These are phyloP conservation scores for Pezicula radicicola DNA, from an alignment of 2,329 filamentous ascomycete genomes.

Conservation along the genomic window DNA sequence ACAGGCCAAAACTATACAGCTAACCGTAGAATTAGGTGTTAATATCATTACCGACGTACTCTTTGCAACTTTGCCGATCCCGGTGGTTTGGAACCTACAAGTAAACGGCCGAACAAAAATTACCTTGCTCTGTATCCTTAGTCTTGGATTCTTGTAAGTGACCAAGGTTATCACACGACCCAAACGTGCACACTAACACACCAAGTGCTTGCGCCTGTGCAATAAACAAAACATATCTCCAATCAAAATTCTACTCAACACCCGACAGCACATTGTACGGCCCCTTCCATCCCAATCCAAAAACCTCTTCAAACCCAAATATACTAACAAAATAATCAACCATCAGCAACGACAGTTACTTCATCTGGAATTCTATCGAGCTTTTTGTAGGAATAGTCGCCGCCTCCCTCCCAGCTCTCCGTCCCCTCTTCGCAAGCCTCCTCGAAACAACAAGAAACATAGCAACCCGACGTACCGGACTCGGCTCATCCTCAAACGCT, in stretches of 20 bases:
- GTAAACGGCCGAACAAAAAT: slow-evolving; percentile 39
- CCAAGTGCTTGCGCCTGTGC: slow-evolving; percentile 37
- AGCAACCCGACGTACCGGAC: neutral
- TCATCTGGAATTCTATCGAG: slow-evolving; percentile 42
- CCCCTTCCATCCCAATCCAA: neutral
- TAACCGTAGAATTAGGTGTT: slow-evolving; percentile 6
- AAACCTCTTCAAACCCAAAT: neutral
- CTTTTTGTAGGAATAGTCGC: slow-evolving; percentile 41
- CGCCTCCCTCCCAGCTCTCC: slow-evolving; percentile 39
- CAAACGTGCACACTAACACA: neutral
- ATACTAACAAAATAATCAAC: slow-evolving; percentile 19
- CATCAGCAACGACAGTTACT: slow-evolving; percentile 30
- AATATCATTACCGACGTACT: slow-evolving; percentile 23
- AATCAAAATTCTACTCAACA: slow-evolving; percentile 25
- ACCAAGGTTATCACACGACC: neutral
- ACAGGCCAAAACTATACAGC: neutral
- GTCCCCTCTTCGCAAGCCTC: slow-evolving; percentile 33
- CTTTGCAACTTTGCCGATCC: slow-evolving; percentile 38
- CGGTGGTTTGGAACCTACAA: slow-evolving; percentile 38
- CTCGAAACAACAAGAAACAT: slow-evolving; percentile 23
- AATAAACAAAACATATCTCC: slow-evolving; percentile 37
- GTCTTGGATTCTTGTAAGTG: slow-evolving; percentile 20
- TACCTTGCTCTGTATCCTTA: slow-evolving; percentile 25
- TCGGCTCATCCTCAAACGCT: neutral
- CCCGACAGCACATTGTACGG: neutral